Evolutionary conservation across 805 yeast genomes (phyloP), one percentile per base, ranked within the genome.

Genomic region (Sugiyamaella americana): DNA sequence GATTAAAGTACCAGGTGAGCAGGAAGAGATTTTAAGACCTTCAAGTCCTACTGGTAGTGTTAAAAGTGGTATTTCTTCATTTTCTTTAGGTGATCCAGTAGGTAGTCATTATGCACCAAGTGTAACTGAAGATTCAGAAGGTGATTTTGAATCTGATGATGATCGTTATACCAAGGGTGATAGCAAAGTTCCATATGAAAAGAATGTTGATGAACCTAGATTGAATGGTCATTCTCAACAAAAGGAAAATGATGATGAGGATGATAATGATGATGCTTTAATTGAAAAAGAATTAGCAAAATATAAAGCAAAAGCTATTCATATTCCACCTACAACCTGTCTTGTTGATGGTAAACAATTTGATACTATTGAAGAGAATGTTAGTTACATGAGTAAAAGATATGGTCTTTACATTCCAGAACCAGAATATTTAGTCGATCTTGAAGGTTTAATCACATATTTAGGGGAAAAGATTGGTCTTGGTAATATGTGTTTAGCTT

Each of bases 341-440:
- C 61, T 70, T 26, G 66, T 70, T 50, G 64, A 58, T 64, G 82
- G 80, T 23, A 56, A 66, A 23, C 69, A 75, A 43, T 74, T 78
- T 51, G 66, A 60, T 11, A 78, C 76, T 23, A 59, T 79, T 16
- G 85, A 80, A 55, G 72, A 68, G 30, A 82, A 82, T 51, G 73
- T 84, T 24, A 72, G 71, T 23, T 96, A 93, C 63, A 84, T 93
- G 95, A 80, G 77, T 58, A 73, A 72, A 49, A 69, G 64, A 32
- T 96, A 85, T 64, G 98, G 98, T 1, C 71, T 93, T 37, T 93
- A 83, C 51, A 74, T 93, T 4, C 98, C 98, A 1, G 97, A 93
- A 63, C 69, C 73, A 51, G 73, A 77, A 13, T 88, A 78, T 58
- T 70, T 93, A 41, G 69, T 66, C 0, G 87, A 89, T 61, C 67